Percentiles rank a stretch among this genome's conserved stretches.
phyloP scores from a whole-genome alignment of 23 red algal species.

The Gracilaria gracilis region DNA sequence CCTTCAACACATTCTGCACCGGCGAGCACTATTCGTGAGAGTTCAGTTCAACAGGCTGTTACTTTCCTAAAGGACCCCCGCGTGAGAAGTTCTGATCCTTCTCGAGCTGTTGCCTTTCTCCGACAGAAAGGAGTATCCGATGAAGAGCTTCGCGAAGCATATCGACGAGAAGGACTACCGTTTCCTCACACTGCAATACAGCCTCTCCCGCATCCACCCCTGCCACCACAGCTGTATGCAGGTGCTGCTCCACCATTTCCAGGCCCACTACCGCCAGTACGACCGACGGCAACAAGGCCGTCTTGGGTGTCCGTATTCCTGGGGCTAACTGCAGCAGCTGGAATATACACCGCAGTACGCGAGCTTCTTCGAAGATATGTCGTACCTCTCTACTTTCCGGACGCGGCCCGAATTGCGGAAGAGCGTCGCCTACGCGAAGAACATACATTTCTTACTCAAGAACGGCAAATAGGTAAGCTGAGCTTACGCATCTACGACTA shows the following conservation, averaged over 20 bases:
- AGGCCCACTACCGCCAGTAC: conserved; percentile 1
- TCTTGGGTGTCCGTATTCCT: conserved; percentile 63
- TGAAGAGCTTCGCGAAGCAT: conserved; percentile 67
- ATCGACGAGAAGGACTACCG: conserved; percentile 52
- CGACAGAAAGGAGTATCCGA: conserved; percentile 61
- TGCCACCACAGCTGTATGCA: not conserved
- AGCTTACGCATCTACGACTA: not conserved
- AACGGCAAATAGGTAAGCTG: conserved; percentile 54
- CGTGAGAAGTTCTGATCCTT: conserved; percentile 47
- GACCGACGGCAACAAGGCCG: conserved; percentile 27
- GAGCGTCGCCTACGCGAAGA: conserved; percentile 51
- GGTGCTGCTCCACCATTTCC: not conserved
- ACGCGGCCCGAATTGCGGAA: conserved; percentile 55
- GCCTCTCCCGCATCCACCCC: not conserved
- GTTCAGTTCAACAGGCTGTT: conserved; percentile 57
- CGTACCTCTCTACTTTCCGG: conserved; percentile 79
- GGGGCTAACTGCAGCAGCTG: conserved; percentile 58
- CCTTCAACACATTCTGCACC: conserved; percentile 14
- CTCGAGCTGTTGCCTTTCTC: conserved; percentile 56
- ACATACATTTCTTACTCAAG: conserved; percentile 29
- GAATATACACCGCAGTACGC: conserved; percentile 54
- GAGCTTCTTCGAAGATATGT: conserved; percentile 70
- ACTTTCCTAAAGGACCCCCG: conserved; percentile 77
- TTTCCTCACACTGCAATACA: conserved; percentile 51
- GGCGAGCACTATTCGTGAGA: conserved; percentile 36